Evolutionary conservation across 306 rosid species (phyloP).

Genomic region (Nissolia schottii): DNA sequence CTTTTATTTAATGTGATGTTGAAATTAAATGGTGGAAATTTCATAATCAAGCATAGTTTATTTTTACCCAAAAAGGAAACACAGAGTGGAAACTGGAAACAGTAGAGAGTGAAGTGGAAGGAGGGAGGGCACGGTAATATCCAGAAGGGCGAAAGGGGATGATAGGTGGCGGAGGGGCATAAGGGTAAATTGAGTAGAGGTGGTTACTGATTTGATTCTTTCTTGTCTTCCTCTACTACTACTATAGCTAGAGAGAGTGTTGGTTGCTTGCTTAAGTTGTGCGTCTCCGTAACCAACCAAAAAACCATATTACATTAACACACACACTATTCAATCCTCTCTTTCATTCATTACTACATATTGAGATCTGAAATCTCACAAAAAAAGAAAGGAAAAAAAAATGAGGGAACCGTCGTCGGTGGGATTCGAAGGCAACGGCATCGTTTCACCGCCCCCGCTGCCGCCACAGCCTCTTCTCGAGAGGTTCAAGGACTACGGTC

Average conservation of each 20-base stretch:
- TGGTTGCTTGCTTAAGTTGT: background rate
- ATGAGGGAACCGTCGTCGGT: slow-evolving; percentile 51
- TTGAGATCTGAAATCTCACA: background rate
- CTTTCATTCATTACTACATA: no score
- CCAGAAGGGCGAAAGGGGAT: background rate
- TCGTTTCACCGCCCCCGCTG: slow-evolving; percentile 24
- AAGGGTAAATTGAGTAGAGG: slow-evolving; percentile 25
- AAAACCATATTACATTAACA: slow-evolving; percentile 18
- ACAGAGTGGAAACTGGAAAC: background rate
- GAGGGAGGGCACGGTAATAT: no score
- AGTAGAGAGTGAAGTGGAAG: background rate
- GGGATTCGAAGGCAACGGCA: slow-evolving; percentile 42
- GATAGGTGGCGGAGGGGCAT: background rate
- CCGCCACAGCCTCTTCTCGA: slow-evolving; percentile 83
- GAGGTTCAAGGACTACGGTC: slow-evolving; percentile 95
- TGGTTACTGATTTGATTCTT: slow-evolving; percentile 52
- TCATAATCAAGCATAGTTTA: background rate
- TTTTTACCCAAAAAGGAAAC: background rate
- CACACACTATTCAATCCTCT: background rate
- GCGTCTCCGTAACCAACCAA: slow-evolving; percentile 18
- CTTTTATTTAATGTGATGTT: no score
- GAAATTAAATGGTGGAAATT: background rate
- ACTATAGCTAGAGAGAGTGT: no score
- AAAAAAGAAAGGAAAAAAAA: background rate
- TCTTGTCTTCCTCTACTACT: slow-evolving; percentile 37